Conservation (phyloP, 768 basidiomycete species). For the Galerina sulciceps region DNA sequence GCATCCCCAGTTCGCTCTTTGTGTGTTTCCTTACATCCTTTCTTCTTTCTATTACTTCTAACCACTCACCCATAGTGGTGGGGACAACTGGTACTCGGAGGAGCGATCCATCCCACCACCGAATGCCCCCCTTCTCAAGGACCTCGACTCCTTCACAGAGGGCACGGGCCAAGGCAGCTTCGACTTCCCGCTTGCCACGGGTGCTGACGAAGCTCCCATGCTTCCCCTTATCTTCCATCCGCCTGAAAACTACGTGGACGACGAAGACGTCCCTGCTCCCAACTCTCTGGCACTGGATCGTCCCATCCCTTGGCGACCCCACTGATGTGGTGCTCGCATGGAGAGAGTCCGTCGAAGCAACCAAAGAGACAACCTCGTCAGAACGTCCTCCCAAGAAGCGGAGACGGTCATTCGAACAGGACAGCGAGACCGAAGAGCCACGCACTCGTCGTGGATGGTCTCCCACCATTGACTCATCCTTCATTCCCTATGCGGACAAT, state of each 20-base stretch:
- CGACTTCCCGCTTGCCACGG: conserved; percentile 44
- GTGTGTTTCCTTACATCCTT: conserved; percentile 17
- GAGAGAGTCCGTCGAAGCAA: conserved; percentile 43
- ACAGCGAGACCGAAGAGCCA: conserved; percentile 31
- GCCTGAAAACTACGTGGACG: conserved; percentile 17
- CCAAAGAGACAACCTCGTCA: conserved; percentile 15
- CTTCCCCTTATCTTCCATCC: conserved; percentile 34
- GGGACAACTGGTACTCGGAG: conserved; percentile 22
- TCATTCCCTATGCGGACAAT: conserved; percentile 16
- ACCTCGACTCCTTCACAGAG: conserved; percentile 64
- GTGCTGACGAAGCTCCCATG: conserved; percentile 31
- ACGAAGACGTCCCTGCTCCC: conserved; percentile 16
- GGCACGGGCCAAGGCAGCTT: conserved; percentile 58
- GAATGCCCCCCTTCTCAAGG: conserved; percentile 55
- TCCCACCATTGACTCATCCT: conserved; percentile 25
- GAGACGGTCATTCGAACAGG: conserved; percentile 41
- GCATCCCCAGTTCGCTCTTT: conserved; percentile 22
- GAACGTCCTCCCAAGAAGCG: conserved; percentile 34
- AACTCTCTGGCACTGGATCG: conserved; percentile 33
- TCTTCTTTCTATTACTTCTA: conserved; percentile 8
- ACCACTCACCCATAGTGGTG: conserved; percentile 16
- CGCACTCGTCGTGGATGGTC: conserved; percentile 27
- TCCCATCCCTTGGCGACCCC: conserved; percentile 27
- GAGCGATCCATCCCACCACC: conserved; percentile 35
- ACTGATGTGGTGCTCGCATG: conserved; percentile 37